Base-by-base conservation (phyloP, 768 basidiomycete species). In the Cubamyces lactineus region DNA sequence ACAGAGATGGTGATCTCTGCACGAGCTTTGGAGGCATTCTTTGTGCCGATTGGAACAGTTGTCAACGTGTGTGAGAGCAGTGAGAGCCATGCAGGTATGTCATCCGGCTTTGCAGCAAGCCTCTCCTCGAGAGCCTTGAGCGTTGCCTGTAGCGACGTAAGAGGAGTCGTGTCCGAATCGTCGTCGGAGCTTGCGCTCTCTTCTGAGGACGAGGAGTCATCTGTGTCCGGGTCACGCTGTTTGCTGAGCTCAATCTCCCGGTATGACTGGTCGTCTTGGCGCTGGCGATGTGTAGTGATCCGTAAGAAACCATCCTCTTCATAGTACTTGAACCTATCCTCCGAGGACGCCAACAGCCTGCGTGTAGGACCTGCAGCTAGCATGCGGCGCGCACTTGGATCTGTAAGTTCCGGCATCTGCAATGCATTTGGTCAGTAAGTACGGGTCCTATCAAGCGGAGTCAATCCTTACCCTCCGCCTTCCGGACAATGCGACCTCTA, bases 1-100 rank as follows among this genome's bases (percentile, higher is more conserved):
- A 94, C 77, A 3, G 92, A 84, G 16, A 89, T 67, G 2, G 89
- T 76, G 59, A 92, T 86, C 65, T 94, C 91, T 0, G 87, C 82
- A 17, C 89, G 86, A 28, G 85, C 82, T 72, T 82, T 86, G 12
- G 77, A 75, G 5, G 89, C 83, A 70, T 91, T 89, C 73, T 88
- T 91, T 1, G 89, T 87, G 2, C 77, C 74, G 8, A 80, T 61
- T 1, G 91, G 88, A 42, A 89, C 79, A 8, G 81, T 80, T 0
- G 84, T 84, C 28, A 92, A 75, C 2, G 86, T 86, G 53, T 86
- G 84, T 2, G 83, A 79, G 16, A 92, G 72, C 19, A 92, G 75
- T 4, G 80, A 75, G 17, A 91, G 71, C 92, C 92, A 94, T 12
- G 78, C 77, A 16, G 77, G 65, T 12, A 83, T 73, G 3, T 82